Percentiles rank a stretch among this genome's conserved stretches.
These are phyloP conservation scores for Sarcomyxa edulis DNA, from an alignment of 768 basidiomycete genomes.

Conservation along the genomic window DNA sequence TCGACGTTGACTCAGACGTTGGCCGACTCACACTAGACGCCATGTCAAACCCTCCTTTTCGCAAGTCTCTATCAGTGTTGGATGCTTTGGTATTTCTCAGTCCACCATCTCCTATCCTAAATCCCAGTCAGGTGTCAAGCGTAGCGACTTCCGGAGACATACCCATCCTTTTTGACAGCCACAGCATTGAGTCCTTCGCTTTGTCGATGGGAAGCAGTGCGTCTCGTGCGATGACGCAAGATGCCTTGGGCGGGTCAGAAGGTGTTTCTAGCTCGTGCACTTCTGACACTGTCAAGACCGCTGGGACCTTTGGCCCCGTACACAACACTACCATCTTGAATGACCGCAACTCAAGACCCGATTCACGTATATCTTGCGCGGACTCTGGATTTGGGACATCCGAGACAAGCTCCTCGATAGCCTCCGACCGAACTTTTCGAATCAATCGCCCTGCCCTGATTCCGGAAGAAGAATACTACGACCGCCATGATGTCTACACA, in stretches of 20 bases:
- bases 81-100: slow-evolving; percentile 29
- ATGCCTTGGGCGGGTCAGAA: slow-evolving; percentile 4
- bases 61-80: slow-evolving; percentile 36
- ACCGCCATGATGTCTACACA: neutral
- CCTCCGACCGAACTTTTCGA: too few relatives aligned
- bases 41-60: slow-evolving; percentile 17
- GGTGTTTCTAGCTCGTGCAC: slow-evolving; percentile 5
- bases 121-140: slow-evolving; percentile 27
- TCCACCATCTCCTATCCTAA: slow-evolving; percentile 44
- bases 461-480: slow-evolving; percentile 5
- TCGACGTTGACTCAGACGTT: too few relatives aligned
- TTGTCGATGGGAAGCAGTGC: neutral
- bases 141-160: slow-evolving; percentile 43
- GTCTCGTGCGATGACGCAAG: too few relatives aligned
- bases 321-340: slow-evolving; percentile 6
- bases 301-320: slow-evolving; percentile 22
- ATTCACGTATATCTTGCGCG: neutral
- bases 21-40: too few relatives aligned
- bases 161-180: slow-evolving; percentile 34
- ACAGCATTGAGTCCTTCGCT: slow-evolving; percentile 5
- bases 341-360: slow-evolving; percentile 4
- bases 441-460: slow-evolving; percentile 9
- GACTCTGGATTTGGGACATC: slow-evolving; percentile 8
- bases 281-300: slow-evolving; percentile 12
- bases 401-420: too few relatives aligned